phyloP scores from a whole-genome alignment of 2,329 filamentous ascomycete species.

The Erysiphe pulchra region DNA sequence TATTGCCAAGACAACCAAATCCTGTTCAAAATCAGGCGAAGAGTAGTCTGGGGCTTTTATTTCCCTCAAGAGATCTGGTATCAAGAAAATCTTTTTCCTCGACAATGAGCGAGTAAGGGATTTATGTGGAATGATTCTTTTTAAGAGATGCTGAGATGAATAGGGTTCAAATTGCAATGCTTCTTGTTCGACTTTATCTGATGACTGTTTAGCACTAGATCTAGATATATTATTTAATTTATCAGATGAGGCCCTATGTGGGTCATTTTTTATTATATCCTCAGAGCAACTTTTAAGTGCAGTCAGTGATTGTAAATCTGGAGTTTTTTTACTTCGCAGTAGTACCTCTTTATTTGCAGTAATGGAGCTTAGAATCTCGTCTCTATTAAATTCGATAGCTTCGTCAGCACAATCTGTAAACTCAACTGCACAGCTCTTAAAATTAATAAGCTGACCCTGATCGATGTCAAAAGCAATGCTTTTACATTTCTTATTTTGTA shows the following conservation, averaged over 20 bases:
- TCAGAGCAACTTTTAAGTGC: conserved; percentile 3
- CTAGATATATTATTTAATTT: conserved; percentile 9
- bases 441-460: conserved; percentile 30
- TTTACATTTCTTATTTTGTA: conserved; percentile 25
- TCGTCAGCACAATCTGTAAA: conserved; percentile 23
- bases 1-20: conserved; percentile 73
- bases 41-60: conserved; percentile 67
- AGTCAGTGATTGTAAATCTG: conserved; percentile 7
- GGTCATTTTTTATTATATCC: conserved; percentile 2
- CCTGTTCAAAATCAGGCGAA: conserved; percentile 57
- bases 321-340: conserved; percentile 17
- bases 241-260: conserved; percentile 1
- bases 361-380: conserved; percentile 25
- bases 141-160: conserved; percentile 62
- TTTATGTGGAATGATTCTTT: conserved; percentile 57
- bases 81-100: conserved; percentile 48
- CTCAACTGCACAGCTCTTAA: conserved; percentile 29
- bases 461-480: conserved; percentile 30
- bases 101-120: conserved; percentile 54
- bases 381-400: conserved; percentile 31
- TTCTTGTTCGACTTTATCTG: conserved; percentile 17
- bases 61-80: conserved; percentile 57
- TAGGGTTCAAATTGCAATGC: conserved; percentile 57
- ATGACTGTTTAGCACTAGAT: background rate
- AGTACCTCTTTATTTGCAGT: conserved; percentile 13